Conservation (phyloP, 768 basidiomycete species). For the Infundibulicybe gibba region DNA sequence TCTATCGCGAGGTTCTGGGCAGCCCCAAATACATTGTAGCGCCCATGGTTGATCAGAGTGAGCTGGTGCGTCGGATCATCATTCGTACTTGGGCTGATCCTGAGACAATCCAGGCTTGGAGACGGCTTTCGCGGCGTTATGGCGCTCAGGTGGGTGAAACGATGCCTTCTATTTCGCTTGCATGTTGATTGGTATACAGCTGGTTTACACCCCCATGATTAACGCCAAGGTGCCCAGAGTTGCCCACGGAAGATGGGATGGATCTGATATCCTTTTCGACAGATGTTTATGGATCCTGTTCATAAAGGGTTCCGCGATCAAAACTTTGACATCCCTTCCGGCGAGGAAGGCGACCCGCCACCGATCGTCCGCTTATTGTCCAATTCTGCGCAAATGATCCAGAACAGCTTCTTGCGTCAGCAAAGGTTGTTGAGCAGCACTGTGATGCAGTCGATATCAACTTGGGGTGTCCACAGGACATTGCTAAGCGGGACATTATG, state of each 20-base stretch:
- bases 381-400: slow-evolving; percentile 96
- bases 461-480: slow-evolving; percentile 92
- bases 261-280: background rate
- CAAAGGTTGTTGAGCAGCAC: slow-evolving; percentile 67
- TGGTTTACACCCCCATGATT: slow-evolving; percentile 98
- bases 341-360: slow-evolving; percentile 76
- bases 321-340: slow-evolving; percentile 63
- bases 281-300: slow-evolving; percentile 61
- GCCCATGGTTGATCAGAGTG: slow-evolving; percentile 98
- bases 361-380: slow-evolving; percentile 83
- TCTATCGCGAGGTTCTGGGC: slow-evolving; percentile 75
- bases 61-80: slow-evolving; percentile 61
- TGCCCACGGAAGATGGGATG: too few relatives aligned
- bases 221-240: slow-evolving; percentile 66
- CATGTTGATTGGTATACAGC: slow-evolving; percentile 31
- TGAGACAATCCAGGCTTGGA: slow-evolving; percentile 67
- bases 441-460: slow-evolving; percentile 97
- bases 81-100: slow-evolving; percentile 3
- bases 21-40: slow-evolving; percentile 90
- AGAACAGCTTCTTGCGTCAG: slow-evolving; percentile 71
- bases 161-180: background rate
- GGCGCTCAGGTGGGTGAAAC: slow-evolving; percentile 63
- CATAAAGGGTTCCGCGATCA: slow-evolving; percentile 56
- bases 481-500: slow-evolving; percentile 87
- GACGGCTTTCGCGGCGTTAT: slow-evolving; percentile 76